A percentile compares a stretch with the other conserved stretches of the same genome.
These are phyloP conservation scores for Schoenoplectus triqueter DNA, from an alignment of 202 grass and related monocot genomes.

Conservation along the genomic window DNA sequence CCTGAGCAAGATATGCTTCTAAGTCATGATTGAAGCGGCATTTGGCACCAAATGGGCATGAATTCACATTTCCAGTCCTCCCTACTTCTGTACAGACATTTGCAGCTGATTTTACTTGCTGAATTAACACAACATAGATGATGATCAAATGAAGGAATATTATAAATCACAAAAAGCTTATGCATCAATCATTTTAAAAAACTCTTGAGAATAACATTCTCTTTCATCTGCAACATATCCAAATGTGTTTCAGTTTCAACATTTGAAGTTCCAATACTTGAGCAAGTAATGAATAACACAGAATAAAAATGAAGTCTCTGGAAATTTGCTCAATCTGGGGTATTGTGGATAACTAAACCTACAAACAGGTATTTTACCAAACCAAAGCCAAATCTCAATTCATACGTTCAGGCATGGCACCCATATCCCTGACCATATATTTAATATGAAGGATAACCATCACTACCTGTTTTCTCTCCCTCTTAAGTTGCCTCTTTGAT, in stretches of 20 bases:
- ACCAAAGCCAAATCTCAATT: neutral
- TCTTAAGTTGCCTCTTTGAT: slow-evolving; percentile 80
- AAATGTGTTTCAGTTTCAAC: neutral
- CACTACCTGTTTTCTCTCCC: slow-evolving; percentile 71
- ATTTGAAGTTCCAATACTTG: neutral
- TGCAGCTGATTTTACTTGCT: slow-evolving; percentile 68
- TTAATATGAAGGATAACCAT: neutral
- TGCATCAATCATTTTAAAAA: neutral
- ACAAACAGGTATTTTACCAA: neutral
- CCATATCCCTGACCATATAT: neutral
- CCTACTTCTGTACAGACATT: slow-evolving; percentile 79
- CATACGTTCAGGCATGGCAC: neutral
- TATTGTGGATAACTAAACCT: neutral
- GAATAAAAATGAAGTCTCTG: neutral
- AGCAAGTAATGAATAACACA: neutral
- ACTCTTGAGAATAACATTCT: neutral
- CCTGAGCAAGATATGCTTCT: slow-evolving; percentile 79
- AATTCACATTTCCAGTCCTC: slow-evolving; percentile 68
- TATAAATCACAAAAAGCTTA: neutral
- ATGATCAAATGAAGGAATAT: slow-evolving; percentile 29
- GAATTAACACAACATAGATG: slow-evolving; percentile 23
- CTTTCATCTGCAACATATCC: neutral
- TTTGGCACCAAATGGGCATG: slow-evolving; percentile 67
- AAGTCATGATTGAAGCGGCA: slow-evolving; percentile 92
- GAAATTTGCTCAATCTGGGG: neutral